phyloP scores from a whole-genome alignment of 83 land plant genomes.

The Picea abies region DNA sequence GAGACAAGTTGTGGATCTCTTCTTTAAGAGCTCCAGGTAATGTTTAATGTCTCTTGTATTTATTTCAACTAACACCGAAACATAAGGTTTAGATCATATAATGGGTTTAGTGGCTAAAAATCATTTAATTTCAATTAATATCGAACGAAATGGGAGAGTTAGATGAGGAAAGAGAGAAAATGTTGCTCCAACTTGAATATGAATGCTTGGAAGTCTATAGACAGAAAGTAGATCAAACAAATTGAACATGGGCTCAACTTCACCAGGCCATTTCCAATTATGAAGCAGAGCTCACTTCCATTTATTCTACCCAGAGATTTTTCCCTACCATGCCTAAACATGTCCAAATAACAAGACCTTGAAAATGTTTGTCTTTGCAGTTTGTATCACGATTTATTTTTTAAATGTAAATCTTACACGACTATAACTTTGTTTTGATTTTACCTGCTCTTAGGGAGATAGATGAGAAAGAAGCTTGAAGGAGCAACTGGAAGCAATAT shows the following conservation, averaged over 20 bases:
- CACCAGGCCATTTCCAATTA: constrained; percentile 71
- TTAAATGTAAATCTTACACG: not conserved
- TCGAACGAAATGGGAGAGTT: constrained; percentile 89
- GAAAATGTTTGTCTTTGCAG: not conserved
- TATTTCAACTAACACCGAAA: too few species aligned
- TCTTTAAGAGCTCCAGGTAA: constrained; percentile 70
- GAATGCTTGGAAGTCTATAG: constrained; percentile 83
- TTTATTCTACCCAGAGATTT: constrained; percentile 71
- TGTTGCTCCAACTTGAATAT: constrained; percentile 75
- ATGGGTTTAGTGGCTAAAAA: not conserved
- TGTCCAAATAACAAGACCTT: constrained; percentile 28
- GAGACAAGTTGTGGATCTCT: constrained; percentile 75
- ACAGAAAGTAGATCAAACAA: constrained; percentile 79
- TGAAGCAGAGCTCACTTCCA: constrained; percentile 76
- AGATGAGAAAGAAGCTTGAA: constrained; percentile 42
- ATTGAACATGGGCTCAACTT: constrained; percentile 55
- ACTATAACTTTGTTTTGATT: not conserved
- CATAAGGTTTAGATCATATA: not conserved
- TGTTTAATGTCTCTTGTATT: not conserved
- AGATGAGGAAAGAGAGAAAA: constrained; percentile 68
- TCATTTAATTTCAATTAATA: constrained; percentile 43
- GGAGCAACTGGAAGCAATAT: constrained; percentile 49
- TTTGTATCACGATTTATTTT: not conserved
- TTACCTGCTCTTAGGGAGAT: constrained; percentile 31
- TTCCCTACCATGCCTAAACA: constrained; percentile 65